Evolutionary conservation across 305 asterid genomes (phyloP), one percentile per base, ranked within the genome.

Genomic region (Coffea humblotiana): DNA sequence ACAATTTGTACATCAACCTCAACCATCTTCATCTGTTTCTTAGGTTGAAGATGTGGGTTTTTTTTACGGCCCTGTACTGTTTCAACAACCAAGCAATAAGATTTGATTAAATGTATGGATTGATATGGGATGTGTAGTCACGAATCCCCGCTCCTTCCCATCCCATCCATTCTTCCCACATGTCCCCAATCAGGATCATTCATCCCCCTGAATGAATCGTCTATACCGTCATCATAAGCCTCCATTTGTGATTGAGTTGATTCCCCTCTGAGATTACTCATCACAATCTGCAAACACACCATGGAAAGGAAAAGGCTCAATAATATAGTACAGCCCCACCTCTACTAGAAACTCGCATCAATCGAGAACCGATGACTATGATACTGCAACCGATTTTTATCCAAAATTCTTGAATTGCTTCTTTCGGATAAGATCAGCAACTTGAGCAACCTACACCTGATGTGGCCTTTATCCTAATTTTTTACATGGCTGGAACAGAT

Each of bases 91-190:
- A 2, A 2, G n/a, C 0, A 64, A 25, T 12, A 12, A 32, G 58
- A 49, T 16, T 32, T 35, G 63, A 19, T 83, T 79, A 94, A 16
- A 92, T 92, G 86, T 92, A 92, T 78, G 99, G 97, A 51, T 92
- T 92, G 74, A 95, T 82, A 48, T 94, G 99, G 2, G 97, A 91
- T 0, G 98, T 68, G 78, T 91, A 95, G 66, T 94, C 97, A 8
- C 95, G 85, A 67, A 91, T 91, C 9, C 97, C 97, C 2, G 94
- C 98, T 54, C 97, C 99, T 90, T 94, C 97, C 94, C 95, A 94
- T 64, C 98, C 99, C 98, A 91, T 96, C 98, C 97, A 94, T 72
- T 96, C 98, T 79, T 94, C 99, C 98, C 97, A 94, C 72, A 89
- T 9, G 10, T 95, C 97, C 97, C 90, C 91, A 92, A 60, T 92